A percentile compares a stretch with the other conserved stretches of the same genome.
Evolutionary conservation across 1,284 basidiomycete species (phyloP).

Genomic region (Sphaerobolus stellatus): DNA sequence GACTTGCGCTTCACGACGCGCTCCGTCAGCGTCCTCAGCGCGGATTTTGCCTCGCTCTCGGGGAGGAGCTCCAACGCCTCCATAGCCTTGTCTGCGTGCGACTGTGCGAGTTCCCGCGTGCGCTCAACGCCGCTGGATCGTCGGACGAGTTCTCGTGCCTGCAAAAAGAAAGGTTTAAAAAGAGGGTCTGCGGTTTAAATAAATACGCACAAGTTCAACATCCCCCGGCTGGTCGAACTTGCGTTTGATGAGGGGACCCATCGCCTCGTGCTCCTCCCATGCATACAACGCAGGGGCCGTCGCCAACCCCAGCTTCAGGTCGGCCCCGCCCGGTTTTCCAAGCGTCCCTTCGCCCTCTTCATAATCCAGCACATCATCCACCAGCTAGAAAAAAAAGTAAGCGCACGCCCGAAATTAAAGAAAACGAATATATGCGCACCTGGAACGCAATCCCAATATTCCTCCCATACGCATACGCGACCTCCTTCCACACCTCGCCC

Average conservation of each 20-base stretch:
- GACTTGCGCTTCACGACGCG: constrained; percentile 60
- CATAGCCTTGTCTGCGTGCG: constrained; percentile 78
- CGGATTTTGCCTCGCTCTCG: constrained; percentile 76
- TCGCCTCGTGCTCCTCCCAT: constrained; percentile 79
- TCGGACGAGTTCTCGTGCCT: constrained; percentile 77
- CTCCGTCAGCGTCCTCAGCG: constrained; percentile 66
- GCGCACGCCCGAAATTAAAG: constrained; percentile 1
- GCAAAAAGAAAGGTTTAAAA: constrained; percentile 12
- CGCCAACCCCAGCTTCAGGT: constrained; percentile 84
- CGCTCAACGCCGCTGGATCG: constrained; percentile 77
- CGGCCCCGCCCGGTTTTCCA: constrained; percentile 86
- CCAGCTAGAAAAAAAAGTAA: constrained; percentile 55
- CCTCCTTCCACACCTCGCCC: constrained; percentile 85
- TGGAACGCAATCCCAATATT: constrained; percentile 94
- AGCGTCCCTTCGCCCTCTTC: constrained; percentile 65
- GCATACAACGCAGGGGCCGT: constrained; percentile 95
- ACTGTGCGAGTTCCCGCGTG: constrained; percentile 74
- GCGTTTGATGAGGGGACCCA: constrained; percentile 81
- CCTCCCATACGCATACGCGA: constrained; percentile 89
- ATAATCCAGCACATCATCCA: constrained; percentile 92
- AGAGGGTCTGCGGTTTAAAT: constrained; percentile 3
- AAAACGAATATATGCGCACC: constrained; percentile 46
- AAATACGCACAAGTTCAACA: constrained; percentile 69
- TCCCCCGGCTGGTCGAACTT: constrained; percentile 85
- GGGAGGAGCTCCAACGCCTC: constrained; percentile 75